A percentile compares a stretch with the other conserved stretches of the same genome.
Conservation (phyloP, 2,329 filamentous ascomycete genomes). For the Cordyceps javanica region DNA sequence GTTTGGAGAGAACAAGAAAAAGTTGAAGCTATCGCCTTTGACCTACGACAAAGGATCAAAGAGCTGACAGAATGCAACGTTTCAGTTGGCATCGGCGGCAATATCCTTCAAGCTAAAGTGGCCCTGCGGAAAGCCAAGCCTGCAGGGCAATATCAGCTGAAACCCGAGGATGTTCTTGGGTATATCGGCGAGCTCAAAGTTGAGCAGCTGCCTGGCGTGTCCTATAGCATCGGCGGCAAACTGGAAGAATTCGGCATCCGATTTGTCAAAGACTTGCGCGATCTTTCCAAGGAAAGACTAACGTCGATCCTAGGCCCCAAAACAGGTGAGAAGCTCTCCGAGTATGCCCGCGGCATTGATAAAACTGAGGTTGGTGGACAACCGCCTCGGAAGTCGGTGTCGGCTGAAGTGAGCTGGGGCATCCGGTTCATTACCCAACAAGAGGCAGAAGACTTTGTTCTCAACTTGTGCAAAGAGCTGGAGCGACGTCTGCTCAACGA, state of each 20-base stretch:
- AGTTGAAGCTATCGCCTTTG: conserved; percentile 61
- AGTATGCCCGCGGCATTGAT: conserved; percentile 87
- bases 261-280: conserved; percentile 75
- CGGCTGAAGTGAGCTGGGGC: conserved; percentile 96
- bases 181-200: conserved; percentile 75
- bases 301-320: conserved; percentile 75
- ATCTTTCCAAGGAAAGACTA: conserved; percentile 69
- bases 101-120: conserved; percentile 86
- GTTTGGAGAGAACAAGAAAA: conserved; percentile 73
- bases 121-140: conserved; percentile 90
- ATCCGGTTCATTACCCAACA: conserved; percentile 86
- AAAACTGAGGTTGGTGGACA: conserved; percentile 79
- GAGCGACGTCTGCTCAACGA: conserved; percentile 76
- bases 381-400: conserved; percentile 83
- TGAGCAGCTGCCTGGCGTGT: conserved; percentile 83
- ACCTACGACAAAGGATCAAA: conserved; percentile 64
- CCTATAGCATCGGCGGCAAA: conserved; percentile 79
- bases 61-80: conserved; percentile 76
- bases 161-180: conserved; percentile 69
- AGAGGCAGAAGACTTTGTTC: conserved; percentile 90
- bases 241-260: conserved; percentile 81
- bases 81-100: conserved; percentile 86
- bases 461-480: conserved; percentile 78
- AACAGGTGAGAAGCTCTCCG: conserved; percentile 84
- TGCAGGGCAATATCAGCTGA: conserved; percentile 84